A percentile compares a stretch with the other conserved stretches of the same genome.
phyloP scores from a whole-genome alignment of 139 green algal species.

The Chlorella sp. region DNA sequence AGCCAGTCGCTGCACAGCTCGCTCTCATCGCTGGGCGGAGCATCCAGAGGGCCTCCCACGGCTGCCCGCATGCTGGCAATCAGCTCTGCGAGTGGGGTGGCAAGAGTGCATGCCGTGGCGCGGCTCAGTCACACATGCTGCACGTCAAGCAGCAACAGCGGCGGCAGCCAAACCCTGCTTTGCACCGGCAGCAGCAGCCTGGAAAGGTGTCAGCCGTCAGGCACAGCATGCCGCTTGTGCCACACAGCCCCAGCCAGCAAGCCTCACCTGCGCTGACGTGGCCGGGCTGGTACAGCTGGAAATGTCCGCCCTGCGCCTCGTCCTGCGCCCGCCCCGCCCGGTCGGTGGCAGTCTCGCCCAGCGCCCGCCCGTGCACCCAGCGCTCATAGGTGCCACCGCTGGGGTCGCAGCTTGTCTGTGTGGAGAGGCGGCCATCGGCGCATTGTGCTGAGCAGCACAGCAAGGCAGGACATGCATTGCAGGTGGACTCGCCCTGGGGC shows the following conservation, averaged over 20 bases:
- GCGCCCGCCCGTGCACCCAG: neutral
- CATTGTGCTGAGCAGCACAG: neutral
- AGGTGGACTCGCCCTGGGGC: too few species aligned
- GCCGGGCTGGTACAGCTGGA: neutral
- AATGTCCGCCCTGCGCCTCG: neutral
- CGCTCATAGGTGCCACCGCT: constrained; percentile 1
- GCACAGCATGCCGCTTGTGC: too few species aligned
- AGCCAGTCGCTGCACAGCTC: neutral
- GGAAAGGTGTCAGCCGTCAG: too few species aligned
- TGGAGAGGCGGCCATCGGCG: neutral
- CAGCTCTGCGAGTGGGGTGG: constrained; percentile 19
- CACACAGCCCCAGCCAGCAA: neutral
- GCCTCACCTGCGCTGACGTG: constrained; percentile 5
- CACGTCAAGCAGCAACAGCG: too few species aligned
- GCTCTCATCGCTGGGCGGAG: neutral
- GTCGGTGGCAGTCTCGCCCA: neutral
- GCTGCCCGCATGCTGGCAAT: neutral
- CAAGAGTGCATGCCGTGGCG: neutral
- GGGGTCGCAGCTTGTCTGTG: constrained; percentile 15
- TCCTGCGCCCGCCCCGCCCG: neutral
- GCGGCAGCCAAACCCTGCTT: too few species aligned
- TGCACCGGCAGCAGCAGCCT: neutral
- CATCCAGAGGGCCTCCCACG: neutral
- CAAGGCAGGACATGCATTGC: too few species aligned
- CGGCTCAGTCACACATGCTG: too few species aligned